Conservation (phyloP, 2,329 filamentous ascomycete genomes). For the Ophiosphaerella korrae region DNA sequence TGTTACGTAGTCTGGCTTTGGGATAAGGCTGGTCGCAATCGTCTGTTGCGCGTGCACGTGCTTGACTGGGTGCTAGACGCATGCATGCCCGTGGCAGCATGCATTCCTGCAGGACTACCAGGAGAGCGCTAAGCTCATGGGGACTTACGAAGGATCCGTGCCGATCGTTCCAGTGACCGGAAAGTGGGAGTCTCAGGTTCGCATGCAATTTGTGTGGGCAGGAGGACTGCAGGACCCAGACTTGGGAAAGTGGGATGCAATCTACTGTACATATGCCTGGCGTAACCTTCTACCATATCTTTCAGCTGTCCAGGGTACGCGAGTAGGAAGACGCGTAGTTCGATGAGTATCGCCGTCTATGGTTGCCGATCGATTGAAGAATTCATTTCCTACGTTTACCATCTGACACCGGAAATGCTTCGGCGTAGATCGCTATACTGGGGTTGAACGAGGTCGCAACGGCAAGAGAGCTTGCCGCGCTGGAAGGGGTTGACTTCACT, state of each 20-base stretch:
- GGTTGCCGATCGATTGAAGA: background rate
- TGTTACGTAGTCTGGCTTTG: background rate
- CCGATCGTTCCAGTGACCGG: conserved; percentile 6
- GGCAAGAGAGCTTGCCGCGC: no score
- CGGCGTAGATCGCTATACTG: conserved; percentile 4
- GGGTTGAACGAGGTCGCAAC: background rate
- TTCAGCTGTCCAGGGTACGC: background rate
- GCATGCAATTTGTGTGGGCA: background rate
- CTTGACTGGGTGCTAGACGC: conserved; percentile 6
- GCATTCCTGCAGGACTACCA: conserved; percentile 17
- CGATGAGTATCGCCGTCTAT: no score
- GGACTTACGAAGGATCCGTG: background rate
- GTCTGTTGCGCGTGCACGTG: conserved; percentile 6
- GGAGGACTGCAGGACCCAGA: background rate
- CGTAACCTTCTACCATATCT: background rate
- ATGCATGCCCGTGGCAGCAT: conserved; percentile 12
- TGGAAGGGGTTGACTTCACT: conserved; percentile 5
- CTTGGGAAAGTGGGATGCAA: background rate
- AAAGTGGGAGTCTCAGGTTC: background rate
- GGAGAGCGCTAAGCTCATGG: conserved; percentile 10
- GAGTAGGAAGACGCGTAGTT: background rate
- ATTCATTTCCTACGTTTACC: background rate
- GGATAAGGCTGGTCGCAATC: background rate
- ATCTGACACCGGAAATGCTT: conserved; percentile 1
- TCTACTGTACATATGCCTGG: background rate